These are phyloP conservation scores for Sindora glabra DNA, from an alignment of 306 rosid genomes.

Conservation along the genomic window DNA sequence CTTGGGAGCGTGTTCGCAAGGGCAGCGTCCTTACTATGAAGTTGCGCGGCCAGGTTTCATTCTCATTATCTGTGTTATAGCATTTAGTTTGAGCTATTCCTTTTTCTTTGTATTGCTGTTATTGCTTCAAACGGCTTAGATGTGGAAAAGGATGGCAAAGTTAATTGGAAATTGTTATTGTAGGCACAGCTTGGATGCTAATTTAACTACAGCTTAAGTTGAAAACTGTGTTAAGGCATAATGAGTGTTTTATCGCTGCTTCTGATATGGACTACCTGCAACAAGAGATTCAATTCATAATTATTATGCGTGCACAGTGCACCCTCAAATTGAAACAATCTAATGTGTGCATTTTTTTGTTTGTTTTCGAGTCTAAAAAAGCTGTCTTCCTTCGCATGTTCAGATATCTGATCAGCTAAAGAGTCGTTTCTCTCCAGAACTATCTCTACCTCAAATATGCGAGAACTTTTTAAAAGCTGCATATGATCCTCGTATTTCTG, in stretches of 20 bases:
- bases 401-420: slow-evolving; percentile 80
- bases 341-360: too few species aligned
- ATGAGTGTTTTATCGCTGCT: not conserved
- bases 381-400: slow-evolving; percentile 7
- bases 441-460: slow-evolving; percentile 80
- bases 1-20: slow-evolving; percentile 77
- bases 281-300: too few species aligned
- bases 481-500: slow-evolving; percentile 82
- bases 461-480: slow-evolving; percentile 88
- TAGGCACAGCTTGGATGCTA: too few species aligned
- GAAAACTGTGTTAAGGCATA: not conserved
- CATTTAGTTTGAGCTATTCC: not conserved
- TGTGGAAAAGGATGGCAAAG: not conserved
- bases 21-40: slow-evolving; percentile 70
- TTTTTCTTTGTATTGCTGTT: not conserved
- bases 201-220: not conserved
- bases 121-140: not conserved
- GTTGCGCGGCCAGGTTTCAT: slow-evolving; percentile 79
- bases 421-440: slow-evolving; percentile 60
- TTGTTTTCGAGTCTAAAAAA: slow-evolving; percentile 17
- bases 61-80: not conserved
- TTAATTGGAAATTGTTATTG: too few species aligned
- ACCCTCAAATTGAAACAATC: too few species aligned
- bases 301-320: too few species aligned
- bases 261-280: not conserved